Percentiles rank a stretch among this genome's conserved stretches.
Evolutionary conservation across 192 early-diverging fungal species (phyloP).

Genomic region (Backusella australiensis): DNA sequence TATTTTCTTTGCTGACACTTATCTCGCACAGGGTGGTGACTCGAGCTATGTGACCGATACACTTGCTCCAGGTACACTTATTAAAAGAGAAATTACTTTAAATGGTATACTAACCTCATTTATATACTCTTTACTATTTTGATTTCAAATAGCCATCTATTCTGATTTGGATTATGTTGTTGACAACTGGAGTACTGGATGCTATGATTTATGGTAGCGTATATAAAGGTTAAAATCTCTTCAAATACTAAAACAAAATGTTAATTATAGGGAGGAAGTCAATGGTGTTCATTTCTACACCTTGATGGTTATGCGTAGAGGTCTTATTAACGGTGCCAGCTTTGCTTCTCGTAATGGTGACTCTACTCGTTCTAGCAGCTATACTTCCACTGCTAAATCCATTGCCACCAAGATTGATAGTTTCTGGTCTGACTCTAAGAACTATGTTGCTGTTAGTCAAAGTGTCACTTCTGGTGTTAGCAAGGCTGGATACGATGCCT

Average conservation of each 20-base stretch:
- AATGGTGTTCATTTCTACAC: constrained; percentile 72
- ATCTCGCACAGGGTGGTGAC: constrained; percentile 32
- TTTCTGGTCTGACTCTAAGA: constrained; percentile 44
- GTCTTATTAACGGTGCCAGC: constrained; percentile 52
- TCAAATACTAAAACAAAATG: neutral
- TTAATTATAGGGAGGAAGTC: constrained; percentile 55
- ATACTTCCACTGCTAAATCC: constrained; percentile 29
- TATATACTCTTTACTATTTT: neutral
- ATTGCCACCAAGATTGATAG: constrained; percentile 34
- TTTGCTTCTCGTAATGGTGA: constrained; percentile 47
- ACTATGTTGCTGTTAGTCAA: constrained; percentile 41
- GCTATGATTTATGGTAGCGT: constrained; percentile 64
- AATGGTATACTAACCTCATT: constrained; percentile 9
- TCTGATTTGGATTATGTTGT: constrained; percentile 64
- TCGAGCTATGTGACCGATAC: constrained; percentile 21
- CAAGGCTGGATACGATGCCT: constrained; percentile 60
- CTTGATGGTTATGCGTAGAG: constrained; percentile 55
- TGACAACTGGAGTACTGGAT: constrained; percentile 39
- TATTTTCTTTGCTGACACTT: constrained; percentile 41
- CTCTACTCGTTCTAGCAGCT: constrained; percentile 30
- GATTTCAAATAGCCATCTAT: constrained; percentile 35
- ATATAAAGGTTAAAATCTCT: neutral
- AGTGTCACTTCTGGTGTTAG: constrained; percentile 39
- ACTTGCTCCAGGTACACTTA: constrained; percentile 18
- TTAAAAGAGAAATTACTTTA: neutral